Conservation (phyloP, 1,284 basidiomycete genomes). For the Moniliophthora roreri region DNA sequence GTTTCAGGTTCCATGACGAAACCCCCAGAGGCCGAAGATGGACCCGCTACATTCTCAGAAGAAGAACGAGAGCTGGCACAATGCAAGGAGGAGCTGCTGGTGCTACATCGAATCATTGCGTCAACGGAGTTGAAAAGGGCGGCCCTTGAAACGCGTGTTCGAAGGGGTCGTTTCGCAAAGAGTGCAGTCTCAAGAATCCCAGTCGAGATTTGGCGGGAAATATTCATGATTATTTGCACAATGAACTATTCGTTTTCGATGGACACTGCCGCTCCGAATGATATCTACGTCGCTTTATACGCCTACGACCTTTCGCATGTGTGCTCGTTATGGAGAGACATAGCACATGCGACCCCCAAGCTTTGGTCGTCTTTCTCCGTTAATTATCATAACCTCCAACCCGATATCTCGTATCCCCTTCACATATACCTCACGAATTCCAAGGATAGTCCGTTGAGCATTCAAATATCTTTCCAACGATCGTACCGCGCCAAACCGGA, state of each 20-base stretch:
- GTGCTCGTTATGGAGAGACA: background rate
- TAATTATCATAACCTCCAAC: background rate
- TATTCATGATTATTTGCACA: background rate
- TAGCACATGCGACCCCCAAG: background rate
- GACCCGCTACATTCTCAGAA: too few relatives aligned
- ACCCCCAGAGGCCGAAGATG: too few relatives aligned
- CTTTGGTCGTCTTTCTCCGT: background rate
- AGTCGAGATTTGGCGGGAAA: background rate
- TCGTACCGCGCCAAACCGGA: too few relatives aligned
- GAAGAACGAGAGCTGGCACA: background rate
- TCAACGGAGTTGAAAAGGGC: background rate
- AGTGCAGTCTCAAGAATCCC: background rate
- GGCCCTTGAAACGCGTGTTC: background rate
- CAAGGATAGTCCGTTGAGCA: background rate
- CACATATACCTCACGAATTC: background rate
- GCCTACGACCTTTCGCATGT: background rate
- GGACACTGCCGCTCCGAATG: too few relatives aligned
- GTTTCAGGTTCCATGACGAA: too few relatives aligned
- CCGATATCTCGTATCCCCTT: background rate
- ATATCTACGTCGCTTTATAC: background rate
- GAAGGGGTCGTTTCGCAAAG: background rate
- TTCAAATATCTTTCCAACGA: background rate
- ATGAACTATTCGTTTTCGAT: background rate
- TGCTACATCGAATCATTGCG: background rate
- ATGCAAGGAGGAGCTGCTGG: background rate